phyloP scores from a whole-genome alignment of 768 basidiomycete genomes.

The Russula olivacea region DNA sequence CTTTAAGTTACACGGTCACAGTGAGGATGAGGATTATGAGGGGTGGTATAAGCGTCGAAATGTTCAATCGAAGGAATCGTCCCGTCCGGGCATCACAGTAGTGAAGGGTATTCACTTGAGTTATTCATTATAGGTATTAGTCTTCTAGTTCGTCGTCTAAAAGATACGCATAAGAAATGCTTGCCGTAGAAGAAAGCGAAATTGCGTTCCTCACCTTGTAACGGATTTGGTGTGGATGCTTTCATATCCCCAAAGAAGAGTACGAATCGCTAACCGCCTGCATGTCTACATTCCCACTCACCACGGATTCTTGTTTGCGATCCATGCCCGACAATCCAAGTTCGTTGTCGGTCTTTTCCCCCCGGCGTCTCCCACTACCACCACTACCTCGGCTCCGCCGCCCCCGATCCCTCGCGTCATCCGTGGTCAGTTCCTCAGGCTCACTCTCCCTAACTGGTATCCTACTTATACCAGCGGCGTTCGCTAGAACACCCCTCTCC shows the following conservation, averaged over 20 bases:
- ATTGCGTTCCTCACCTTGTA: neutral
- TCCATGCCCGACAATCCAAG: constrained; percentile 18
- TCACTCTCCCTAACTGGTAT: neutral
- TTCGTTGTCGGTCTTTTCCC: neutral
- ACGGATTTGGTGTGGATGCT: neutral
- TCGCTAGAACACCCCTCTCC: neutral
- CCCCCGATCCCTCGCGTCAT: neutral
- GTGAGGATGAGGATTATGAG: neutral
- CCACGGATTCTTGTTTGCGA: neutral
- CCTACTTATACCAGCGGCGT: neutral
- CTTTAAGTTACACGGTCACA: neutral
- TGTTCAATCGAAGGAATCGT: neutral
- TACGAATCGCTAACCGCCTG: constrained; percentile 1
- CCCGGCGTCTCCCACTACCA: neutral
- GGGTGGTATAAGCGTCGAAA: neutral
- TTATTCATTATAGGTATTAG: neutral
- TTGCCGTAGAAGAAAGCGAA: neutral
- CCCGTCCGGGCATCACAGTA: neutral
- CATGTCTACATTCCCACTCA: neutral
- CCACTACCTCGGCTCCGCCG: neutral
- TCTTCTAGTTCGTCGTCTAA: neutral
- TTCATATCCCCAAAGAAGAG: constrained; percentile 8
- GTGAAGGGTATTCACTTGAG: neutral
- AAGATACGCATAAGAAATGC: neutral
- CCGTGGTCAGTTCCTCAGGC: neutral